Evolutionary conservation across 1,139 yeast species (phyloP).

Genomic region (Pichia sp.): DNA sequence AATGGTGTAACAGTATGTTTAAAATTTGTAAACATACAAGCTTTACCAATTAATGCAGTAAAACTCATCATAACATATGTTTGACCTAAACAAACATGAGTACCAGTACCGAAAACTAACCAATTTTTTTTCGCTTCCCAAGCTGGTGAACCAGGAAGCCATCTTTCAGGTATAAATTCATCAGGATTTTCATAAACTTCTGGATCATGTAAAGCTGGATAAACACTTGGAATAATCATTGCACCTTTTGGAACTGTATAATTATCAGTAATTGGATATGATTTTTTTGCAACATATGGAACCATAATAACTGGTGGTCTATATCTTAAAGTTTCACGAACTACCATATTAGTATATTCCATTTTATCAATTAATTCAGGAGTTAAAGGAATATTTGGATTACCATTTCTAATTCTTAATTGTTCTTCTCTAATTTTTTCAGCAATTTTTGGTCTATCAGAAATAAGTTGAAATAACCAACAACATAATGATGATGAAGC

Average conservation of each 20-base stretch:
- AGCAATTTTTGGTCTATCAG: slow-evolving; percentile 90
- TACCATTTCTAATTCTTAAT: slow-evolving; percentile 71
- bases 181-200: slow-evolving; percentile 94
- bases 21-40: slow-evolving; percentile 71
- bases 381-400: slow-evolving; percentile 53
- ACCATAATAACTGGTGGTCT: slow-evolving; percentile 99
- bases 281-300: slow-evolving; percentile 85
- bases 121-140: slow-evolving; percentile 71
- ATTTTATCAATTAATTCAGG: slow-evolving; percentile 75
- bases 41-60: slow-evolving; percentile 87
- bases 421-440: slow-evolving; percentile 88
- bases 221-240: slow-evolving; percentile 91
- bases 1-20: slow-evolving; percentile 73
- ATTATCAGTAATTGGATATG: slow-evolving; percentile 72
- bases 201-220: slow-evolving; percentile 95
- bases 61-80: slow-evolving; percentile 87
- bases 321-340: slow-evolving; percentile 84
- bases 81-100: slow-evolving; percentile 94
- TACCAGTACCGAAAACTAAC: slow-evolving; percentile 96
- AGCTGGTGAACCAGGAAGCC: slow-evolving; percentile 68
- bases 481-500: slow-evolving; percentile 98
- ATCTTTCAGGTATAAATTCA: slow-evolving; percentile 90
- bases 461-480: slow-evolving; percentile 94
- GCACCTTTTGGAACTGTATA: slow-evolving; percentile 96
- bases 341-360: slow-evolving; percentile 85